Base-by-base conservation (phyloP, 495 filamentous ascomycete genomes). In the Penicillium arizonense region DNA sequence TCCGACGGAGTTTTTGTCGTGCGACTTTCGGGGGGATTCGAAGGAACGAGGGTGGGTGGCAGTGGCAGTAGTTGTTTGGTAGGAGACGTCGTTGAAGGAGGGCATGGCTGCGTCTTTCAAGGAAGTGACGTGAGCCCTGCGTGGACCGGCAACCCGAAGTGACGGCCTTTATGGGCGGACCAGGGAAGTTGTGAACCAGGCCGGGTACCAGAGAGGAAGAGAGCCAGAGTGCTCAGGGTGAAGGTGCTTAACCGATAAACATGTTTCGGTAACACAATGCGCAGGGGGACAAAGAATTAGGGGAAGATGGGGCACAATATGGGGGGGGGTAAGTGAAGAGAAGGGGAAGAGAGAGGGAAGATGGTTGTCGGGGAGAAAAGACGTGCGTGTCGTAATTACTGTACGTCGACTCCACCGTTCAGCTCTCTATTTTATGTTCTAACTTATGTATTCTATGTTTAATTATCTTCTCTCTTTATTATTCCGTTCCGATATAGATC, bases 1-100 rank as follows among this genome's bases (percentile, higher is more conserved):
- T 40, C 74, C 70, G 37, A 78, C 73, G n/a, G 74, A 58, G 48
- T 56, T 57, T 52, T 78, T 78, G n/a, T 78, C 75, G 56, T 72
- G 63, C 18, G 70, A 64, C 64, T 76, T 76, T n/a, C 66, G 70
- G 14, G 68, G 49, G 43, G 69, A 64, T 37, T 76, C 75, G 33
- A 75, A 70, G 20, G 71, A 65, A 44, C 61, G 72, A 50, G 64
- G 64, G 26, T 73, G 67, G 21, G 72, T 66, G 42, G 65, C 56
- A 21, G 62, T 59, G 26, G 65, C 42, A 16, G 55, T 61, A 16
- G 51, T 34, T 23, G 53, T 62, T 34, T 63, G 70, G 38, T 70
- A 73, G 32, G 65, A 56, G 53, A 57, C 54, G 49, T 78, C 73
- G 56, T 62, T 70, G 35, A 77, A 70, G 23, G 74, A 71, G 39